Evolutionary conservation across 805 yeast genomes (phyloP), one percentile per base, ranked within the genome.

Genomic region (Yamadazyma tumulicola): DNA sequence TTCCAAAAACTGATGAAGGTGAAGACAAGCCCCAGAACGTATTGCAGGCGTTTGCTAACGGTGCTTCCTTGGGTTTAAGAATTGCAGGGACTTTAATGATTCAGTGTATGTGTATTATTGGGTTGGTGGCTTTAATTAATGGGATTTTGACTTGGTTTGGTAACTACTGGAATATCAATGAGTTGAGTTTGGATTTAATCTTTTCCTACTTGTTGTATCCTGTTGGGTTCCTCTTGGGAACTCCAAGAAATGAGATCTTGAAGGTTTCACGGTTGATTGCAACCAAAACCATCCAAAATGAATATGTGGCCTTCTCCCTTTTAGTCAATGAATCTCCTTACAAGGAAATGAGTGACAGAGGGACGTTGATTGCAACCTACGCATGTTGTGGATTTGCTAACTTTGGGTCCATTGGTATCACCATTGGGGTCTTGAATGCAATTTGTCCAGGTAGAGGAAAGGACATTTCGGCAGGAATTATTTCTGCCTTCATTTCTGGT

Each of bases 341-440:
- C 59, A 63, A 59, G 23, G 48, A 54, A 29, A 54, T 77, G 67
- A 62, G 75, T 23, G 55, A 62, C 34, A 69, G 82, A 55, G 75
- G 76, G 24, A 64, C 63, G 22, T 58, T 77, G 48, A 60, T 77
- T 47, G 80, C 81, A 22, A 77, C 82, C 13, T 77, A 75, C 43
- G 77, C 79, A 13, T 66, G 75, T 26, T 77, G 82, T 62, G 81
- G 83, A 1, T 77, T 77, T 53, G 73, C 81, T 22, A 77, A 77
- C 55, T 59, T 77, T 30, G 83, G 82, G 19, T 72, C 80, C 5
- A 62, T 77, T 43, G 83, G 81, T 47, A 75, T 76, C 39, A 76
- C 75, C 39, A 55, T 77, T 39, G 81, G 82, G 49, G 81, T 77
- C 26, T 65, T 77, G 47, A 69, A 74, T 41, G 67, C 77, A 32